Evolutionary conservation across 495 filamentous ascomycete genomes (phyloP).

Genomic region (Astrothelium macrocarpum): DNA sequence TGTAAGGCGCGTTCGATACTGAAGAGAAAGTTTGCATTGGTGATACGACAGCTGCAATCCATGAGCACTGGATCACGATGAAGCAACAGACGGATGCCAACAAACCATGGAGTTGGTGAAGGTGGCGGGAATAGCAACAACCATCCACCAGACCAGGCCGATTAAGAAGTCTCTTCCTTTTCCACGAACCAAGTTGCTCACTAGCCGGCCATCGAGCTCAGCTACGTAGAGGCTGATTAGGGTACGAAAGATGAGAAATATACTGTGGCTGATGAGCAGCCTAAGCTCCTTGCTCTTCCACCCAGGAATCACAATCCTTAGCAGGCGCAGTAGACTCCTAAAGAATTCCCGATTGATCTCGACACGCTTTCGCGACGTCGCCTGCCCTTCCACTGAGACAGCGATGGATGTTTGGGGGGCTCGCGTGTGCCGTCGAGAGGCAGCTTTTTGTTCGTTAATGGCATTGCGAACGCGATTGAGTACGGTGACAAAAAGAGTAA

Average conservation of each 20-base stretch:
- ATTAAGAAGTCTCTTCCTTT: constrained; percentile 84
- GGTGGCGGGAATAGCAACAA: constrained; percentile 91
- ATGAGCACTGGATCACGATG: not conserved
- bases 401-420: constrained; percentile 39
- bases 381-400: constrained; percentile 40
- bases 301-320: constrained; percentile 82
- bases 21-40: constrained; percentile 84
- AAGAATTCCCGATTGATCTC: constrained; percentile 96
- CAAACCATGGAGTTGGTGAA: constrained; percentile 98
- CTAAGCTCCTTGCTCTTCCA: constrained; percentile 82
- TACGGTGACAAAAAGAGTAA: constrained; percentile 82
- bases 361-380: constrained; percentile 55
- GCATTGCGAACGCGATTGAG: constrained; percentile 85
- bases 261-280: constrained; percentile 72
- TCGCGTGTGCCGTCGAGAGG: constrained; percentile 61
- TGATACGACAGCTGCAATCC: constrained; percentile 82
- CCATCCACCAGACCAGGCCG: constrained; percentile 96
- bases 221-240: constrained; percentile 91
- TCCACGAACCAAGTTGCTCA: constrained; percentile 82
- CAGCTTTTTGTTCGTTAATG: constrained; percentile 84
- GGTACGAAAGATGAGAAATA: constrained; percentile 74
- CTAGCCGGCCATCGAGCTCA: constrained; percentile 85
- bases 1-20: constrained; percentile 86
- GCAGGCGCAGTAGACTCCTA: constrained; percentile 63
- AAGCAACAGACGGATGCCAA: not conserved